phyloP scores from a whole-genome alignment of 805 yeast species.

The Candida oleophila region DNA sequence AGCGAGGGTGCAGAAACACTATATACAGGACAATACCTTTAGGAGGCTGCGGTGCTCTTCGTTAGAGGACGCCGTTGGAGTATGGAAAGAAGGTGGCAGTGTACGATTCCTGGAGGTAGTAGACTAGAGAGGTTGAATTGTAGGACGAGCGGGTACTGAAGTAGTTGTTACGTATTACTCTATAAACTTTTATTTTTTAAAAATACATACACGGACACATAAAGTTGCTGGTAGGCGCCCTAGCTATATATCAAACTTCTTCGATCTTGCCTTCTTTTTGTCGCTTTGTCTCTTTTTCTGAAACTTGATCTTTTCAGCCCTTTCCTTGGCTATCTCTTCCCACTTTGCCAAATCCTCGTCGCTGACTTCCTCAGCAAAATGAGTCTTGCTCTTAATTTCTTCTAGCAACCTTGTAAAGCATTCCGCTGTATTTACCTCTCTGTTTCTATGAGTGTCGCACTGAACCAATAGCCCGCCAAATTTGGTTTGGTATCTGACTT shows the following conservation, averaged over 20 bases:
- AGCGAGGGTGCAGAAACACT: too few relatives aligned
- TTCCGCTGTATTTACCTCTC: slow-evolving; percentile 53
- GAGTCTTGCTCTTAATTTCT: slow-evolving; percentile 48
- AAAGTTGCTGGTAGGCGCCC: too few relatives aligned
- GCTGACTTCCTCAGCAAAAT: slow-evolving; percentile 48
- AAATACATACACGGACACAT: too few relatives aligned
- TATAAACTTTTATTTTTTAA: too few relatives aligned
- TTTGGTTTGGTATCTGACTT: slow-evolving; percentile 55
- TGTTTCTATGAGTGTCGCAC: slow-evolving; percentile 57
- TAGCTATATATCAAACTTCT: slow-evolving; percentile 27
- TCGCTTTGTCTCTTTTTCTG: slow-evolving; percentile 38
- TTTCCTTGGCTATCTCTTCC: slow-evolving; percentile 36
- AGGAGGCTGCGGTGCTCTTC: too few relatives aligned
- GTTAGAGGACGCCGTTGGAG: too few relatives aligned
- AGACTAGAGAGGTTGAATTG: too few relatives aligned
- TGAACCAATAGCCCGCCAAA: slow-evolving; percentile 57
- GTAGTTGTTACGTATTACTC: too few relatives aligned
- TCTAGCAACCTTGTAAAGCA: slow-evolving; percentile 60
- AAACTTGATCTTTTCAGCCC: slow-evolving; percentile 30
- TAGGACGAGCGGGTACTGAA: too few relatives aligned
- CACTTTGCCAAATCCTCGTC: slow-evolving; percentile 51
- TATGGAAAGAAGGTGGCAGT: too few relatives aligned
- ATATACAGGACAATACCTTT: too few relatives aligned
- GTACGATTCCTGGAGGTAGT: too few relatives aligned
- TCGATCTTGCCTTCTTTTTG: slow-evolving; percentile 35